phyloP scores from a whole-genome alignment of 106 monocot species.

The Phalaenopsis equestris region DNA sequence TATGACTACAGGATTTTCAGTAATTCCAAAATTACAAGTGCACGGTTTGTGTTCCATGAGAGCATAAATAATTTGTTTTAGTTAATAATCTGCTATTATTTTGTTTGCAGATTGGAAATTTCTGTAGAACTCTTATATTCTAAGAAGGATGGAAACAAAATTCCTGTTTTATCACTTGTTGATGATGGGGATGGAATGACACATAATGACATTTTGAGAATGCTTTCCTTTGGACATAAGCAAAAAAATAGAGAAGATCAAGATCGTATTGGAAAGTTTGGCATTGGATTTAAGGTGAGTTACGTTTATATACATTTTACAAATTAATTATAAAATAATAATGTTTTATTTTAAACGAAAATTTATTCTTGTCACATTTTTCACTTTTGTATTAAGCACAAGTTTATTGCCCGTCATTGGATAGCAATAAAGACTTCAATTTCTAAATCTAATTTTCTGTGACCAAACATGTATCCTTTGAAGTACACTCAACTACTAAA shows the following conservation, averaged over 20 bases:
- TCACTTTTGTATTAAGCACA: neutral
- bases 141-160: conserved; percentile 28
- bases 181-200: conserved; percentile 75
- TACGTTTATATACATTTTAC: neutral
- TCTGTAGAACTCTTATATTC: conserved; percentile 40
- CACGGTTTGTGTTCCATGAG: neutral
- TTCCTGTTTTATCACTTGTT: conserved; percentile 61
- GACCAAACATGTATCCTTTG: too few relatives aligned
- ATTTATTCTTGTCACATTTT: neutral
- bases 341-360: neutral
- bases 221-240: conserved; percentile 68
- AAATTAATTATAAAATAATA: neutral
- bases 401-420: neutral
- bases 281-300: conserved; percentile 81
- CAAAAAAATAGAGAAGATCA: conserved; percentile 22
- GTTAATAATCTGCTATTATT: neutral
- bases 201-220: conserved; percentile 50
- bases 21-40: too few relatives aligned
- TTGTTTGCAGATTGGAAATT: conserved; percentile 50
- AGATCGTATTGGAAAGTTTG: conserved; percentile 64
- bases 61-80: conserved; percentile 1
- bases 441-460: neutral
- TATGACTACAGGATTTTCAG: too few relatives aligned
- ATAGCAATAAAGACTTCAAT: neutral
- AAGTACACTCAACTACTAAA: too few relatives aligned